phyloP scores from a whole-genome alignment of 164 flowering plant species.

The Aristolochia californica region DNA sequence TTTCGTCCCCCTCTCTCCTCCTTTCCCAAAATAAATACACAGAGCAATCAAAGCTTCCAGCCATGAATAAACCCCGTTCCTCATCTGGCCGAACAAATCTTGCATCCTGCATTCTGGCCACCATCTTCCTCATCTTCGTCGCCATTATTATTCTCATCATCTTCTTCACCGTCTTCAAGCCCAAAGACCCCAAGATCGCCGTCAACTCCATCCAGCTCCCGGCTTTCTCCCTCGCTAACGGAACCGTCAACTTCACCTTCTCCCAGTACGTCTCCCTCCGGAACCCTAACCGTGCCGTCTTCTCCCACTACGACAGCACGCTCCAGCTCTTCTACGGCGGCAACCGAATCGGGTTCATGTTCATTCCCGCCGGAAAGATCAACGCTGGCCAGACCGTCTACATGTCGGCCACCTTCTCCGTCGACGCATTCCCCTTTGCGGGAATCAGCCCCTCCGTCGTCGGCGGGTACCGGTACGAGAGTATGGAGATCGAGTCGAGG shows the following conservation, averaged over 20 bases:
- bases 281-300: slow-evolving; percentile 76
- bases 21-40: not conserved
- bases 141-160: slow-evolving; percentile 44
- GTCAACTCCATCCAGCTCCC: slow-evolving; percentile 73
- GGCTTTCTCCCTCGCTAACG: slow-evolving; percentile 55
- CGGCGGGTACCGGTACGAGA: slow-evolving; percentile 25
- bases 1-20: too few relatives aligned
- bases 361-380: slow-evolving; percentile 90
- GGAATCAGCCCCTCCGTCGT: slow-evolving; percentile 11
- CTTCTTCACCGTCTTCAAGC: slow-evolving; percentile 85
- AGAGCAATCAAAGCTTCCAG: not conserved
- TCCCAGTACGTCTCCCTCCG: slow-evolving; percentile 65
- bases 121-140: slow-evolving; percentile 63
- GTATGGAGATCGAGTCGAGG: slow-evolving; percentile 63
- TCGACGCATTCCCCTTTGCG: slow-evolving; percentile 53
- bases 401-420: slow-evolving; percentile 87
- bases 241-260: slow-evolving; percentile 76
- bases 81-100: slow-evolving; percentile 54
- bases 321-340: slow-evolving; percentile 78
- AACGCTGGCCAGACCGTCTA: slow-evolving; percentile 51
- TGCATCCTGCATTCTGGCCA: slow-evolving; percentile 82
- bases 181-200: slow-evolving; percentile 56
- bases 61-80: not conserved
- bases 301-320: slow-evolving; percentile 86
- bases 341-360: slow-evolving; percentile 75